A percentile compares a stretch with the other conserved stretches of the same genome.
phyloP scores from a whole-genome alignment of 441 rosid species.

The Theobroma grandiflorum region DNA sequence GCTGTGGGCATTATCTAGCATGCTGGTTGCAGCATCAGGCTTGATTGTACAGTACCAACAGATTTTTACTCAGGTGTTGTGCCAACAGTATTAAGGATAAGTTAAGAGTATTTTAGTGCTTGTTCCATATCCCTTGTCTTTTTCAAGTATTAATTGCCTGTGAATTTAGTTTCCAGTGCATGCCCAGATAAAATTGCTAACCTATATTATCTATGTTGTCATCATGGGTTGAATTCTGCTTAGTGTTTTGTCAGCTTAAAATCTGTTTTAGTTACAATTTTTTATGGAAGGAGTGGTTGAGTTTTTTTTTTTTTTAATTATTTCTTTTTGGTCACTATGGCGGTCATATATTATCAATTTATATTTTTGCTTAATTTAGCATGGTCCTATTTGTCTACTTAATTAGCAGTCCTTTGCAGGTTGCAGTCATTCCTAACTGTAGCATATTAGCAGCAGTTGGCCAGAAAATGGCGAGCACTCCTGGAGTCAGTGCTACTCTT shows the following conservation, averaged over 20 bases:
- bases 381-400: slow-evolving; percentile 18
- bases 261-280: neutral
- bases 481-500: slow-evolving; percentile 94
- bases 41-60: neutral
- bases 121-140: neutral
- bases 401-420: slow-evolving; percentile 48
- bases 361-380: neutral
- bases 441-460: slow-evolving; percentile 96
- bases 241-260: neutral
- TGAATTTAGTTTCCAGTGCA: neutral
- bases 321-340: neutral
- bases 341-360: neutral
- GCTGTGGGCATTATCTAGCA: slow-evolving; percentile 1
- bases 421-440: slow-evolving; percentile 79
- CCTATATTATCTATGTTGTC: neutral
- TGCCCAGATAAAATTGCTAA: neutral
- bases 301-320: neutral
- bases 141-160: neutral
- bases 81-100: neutral
- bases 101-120: neutral
- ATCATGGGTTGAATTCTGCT: slow-evolving; percentile 11
- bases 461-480: slow-evolving; percentile 97
- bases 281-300: neutral
- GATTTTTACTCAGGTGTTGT: neutral
- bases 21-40: slow-evolving; percentile 15